Conservation (phyloP, 2,329 filamentous ascomycete species). For the Sphaerostilbella broomeana region DNA sequence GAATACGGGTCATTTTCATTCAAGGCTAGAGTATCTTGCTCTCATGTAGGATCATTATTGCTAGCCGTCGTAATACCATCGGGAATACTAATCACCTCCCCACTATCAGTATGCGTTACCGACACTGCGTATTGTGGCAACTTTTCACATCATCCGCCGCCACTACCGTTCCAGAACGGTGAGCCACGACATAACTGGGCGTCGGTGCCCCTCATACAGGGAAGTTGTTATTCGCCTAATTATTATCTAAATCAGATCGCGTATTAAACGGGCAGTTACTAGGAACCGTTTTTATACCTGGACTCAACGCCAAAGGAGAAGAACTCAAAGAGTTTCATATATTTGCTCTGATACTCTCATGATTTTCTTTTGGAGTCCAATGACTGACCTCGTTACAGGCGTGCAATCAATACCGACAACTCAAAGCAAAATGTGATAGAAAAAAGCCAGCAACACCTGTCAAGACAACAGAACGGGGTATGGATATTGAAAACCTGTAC, state of each 20-base stretch:
- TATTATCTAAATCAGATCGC: slow-evolving; percentile 35
- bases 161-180: slow-evolving; percentile 37
- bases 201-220: slow-evolving; percentile 39
- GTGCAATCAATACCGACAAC: slow-evolving; percentile 79
- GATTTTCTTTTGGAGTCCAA: not conserved
- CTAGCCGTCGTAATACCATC: slow-evolving; percentile 19
- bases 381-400: slow-evolving; percentile 51
- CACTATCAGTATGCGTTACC: slow-evolving; percentile 23
- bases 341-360: slow-evolving; percentile 27
- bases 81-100: slow-evolving; percentile 15
- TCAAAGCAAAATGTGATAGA: slow-evolving; percentile 91
- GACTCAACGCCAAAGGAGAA: slow-evolving; percentile 45
- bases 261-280: slow-evolving; percentile 29
- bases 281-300: slow-evolving; percentile 37
- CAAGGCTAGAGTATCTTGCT: slow-evolving; percentile 50
- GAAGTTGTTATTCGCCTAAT: slow-evolving; percentile 35
- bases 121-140: slow-evolving; percentile 25
- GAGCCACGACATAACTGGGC: slow-evolving; percentile 42
- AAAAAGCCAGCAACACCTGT: slow-evolving; percentile 79
- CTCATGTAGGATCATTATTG: slow-evolving; percentile 48
- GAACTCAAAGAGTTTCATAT: slow-evolving; percentile 59
- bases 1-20: slow-evolving; percentile 48
- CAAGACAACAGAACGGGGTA: slow-evolving; percentile 78
- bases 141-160: slow-evolving; percentile 24
- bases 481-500: slow-evolving; percentile 83